Evolutionary conservation across 192 early-diverging fungal species (phyloP).

Genomic region (Helicostylum pulchrum): DNA sequence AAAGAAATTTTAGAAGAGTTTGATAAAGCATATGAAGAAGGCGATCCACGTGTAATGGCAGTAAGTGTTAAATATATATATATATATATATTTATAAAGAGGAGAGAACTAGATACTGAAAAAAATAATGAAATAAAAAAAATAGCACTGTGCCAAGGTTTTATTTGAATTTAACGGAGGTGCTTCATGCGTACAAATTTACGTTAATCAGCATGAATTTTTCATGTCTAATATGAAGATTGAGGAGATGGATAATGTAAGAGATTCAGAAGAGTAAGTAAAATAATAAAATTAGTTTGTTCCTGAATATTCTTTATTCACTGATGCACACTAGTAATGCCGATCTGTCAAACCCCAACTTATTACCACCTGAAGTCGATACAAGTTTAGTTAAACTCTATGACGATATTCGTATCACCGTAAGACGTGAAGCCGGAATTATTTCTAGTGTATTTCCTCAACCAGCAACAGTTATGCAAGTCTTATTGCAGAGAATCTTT

Average conservation of each 20-base stretch:
- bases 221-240: conserved; percentile 81
- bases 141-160: conserved; percentile 78
- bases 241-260: conserved; percentile 48
- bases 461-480: conserved; percentile 85
- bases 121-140: neutral
- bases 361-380: conserved; percentile 63
- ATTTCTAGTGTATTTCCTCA: conserved; percentile 95
- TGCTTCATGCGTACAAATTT: conserved; percentile 87
- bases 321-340: conserved; percentile 24
- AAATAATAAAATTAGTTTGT: neutral
- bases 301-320: neutral
- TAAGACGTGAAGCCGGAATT: conserved; percentile 84
- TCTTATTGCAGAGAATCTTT: conserved; percentile 92
- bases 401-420: conserved; percentile 77
- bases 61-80: conserved; percentile 43
- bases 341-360: conserved; percentile 48
- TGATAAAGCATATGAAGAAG: conserved; percentile 77
- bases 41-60: conserved; percentile 72
- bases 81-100: neutral
- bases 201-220: conserved; percentile 97
- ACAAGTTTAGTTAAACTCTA: conserved; percentile 73
- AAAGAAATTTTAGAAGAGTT: conserved; percentile 85
- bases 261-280: conserved; percentile 36
- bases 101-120: neutral
- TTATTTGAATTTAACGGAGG: conserved; percentile 96